Evolutionary conservation across 768 basidiomycete species (phyloP).

Genomic region (Lactifluus rugatus): DNA sequence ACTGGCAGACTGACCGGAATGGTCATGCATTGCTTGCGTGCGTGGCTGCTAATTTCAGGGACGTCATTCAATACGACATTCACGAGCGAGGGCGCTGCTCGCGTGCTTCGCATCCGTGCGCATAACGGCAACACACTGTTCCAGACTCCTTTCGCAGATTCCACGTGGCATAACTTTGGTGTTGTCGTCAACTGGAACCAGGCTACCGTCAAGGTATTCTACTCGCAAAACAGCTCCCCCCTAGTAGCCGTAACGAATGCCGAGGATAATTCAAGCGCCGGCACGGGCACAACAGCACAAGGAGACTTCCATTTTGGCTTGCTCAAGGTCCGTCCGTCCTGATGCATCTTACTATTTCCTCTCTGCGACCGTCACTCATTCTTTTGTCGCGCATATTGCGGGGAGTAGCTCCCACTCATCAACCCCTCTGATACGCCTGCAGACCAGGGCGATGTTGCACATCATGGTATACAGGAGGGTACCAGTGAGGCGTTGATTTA

Average conservation of each 20-base stretch:
- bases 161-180: constrained; percentile 52
- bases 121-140: constrained; percentile 46
- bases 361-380: neutral
- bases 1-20: neutral
- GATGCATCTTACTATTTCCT: neutral
- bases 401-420: constrained; percentile 42
- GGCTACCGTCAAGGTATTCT: constrained; percentile 40
- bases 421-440: constrained; percentile 35
- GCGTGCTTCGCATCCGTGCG: constrained; percentile 45
- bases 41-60: constrained; percentile 26
- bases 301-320: constrained; percentile 57
- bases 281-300: constrained; percentile 35
- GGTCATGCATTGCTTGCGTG: neutral
- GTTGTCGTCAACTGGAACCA: constrained; percentile 46
- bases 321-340: constrained; percentile 42
- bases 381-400: neutral
- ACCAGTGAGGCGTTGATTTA: constrained; percentile 44
- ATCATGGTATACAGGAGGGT: constrained; percentile 51
- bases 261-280: constrained; percentile 33
- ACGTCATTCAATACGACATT: constrained; percentile 48
- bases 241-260: constrained; percentile 37
- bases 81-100: constrained; percentile 33
- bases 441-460: constrained; percentile 46
- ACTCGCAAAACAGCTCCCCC: constrained; percentile 34
- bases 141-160: constrained; percentile 34